A percentile compares a stretch with the other conserved stretches of the same genome.
Evolutionary conservation across 2,329 filamentous ascomycete species (phyloP).

Genomic region (Aspergillus sp.): DNA sequence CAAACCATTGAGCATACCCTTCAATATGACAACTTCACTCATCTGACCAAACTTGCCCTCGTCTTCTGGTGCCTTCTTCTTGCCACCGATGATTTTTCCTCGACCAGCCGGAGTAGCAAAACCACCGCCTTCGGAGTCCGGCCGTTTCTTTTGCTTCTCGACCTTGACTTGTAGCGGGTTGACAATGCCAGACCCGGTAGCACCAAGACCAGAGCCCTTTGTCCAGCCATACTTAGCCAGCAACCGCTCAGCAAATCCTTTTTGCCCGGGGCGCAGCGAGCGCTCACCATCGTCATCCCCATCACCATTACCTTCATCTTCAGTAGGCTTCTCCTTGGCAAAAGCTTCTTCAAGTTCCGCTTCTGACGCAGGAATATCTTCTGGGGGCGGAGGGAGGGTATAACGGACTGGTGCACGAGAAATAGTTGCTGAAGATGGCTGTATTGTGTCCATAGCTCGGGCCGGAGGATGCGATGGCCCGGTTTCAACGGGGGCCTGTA

Average conservation of each 20-base stretch:
- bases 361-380: constrained; percentile 47
- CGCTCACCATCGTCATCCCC: constrained; percentile 36
- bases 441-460: constrained; percentile 34
- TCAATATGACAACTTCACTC: constrained; percentile 74
- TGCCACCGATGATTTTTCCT: constrained; percentile 75
- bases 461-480: constrained; percentile 23
- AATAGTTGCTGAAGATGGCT: constrained; percentile 53
- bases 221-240: constrained; percentile 94
- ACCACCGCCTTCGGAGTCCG: constrained; percentile 71
- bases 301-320: constrained; percentile 24
- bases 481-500: constrained; percentile 17
- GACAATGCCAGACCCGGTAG: constrained; percentile 72
- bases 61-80: constrained; percentile 47
- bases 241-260: constrained; percentile 77
- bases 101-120: constrained; percentile 63
- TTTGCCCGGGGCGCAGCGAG: constrained; percentile 67
- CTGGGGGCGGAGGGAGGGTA: constrained; percentile 46
- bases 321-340: constrained; percentile 31
- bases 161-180: constrained; percentile 76
- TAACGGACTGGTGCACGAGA: constrained; percentile 75
- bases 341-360: constrained; percentile 46
- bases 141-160: constrained; percentile 75
- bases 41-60: constrained; percentile 61
- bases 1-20: constrained; percentile 80
- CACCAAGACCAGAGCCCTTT: constrained; percentile 79